A percentile compares a stretch with the other conserved stretches of the same genome.
phyloP scores from a whole-genome alignment of 331 rosid species.

The Quercus lobata region DNA sequence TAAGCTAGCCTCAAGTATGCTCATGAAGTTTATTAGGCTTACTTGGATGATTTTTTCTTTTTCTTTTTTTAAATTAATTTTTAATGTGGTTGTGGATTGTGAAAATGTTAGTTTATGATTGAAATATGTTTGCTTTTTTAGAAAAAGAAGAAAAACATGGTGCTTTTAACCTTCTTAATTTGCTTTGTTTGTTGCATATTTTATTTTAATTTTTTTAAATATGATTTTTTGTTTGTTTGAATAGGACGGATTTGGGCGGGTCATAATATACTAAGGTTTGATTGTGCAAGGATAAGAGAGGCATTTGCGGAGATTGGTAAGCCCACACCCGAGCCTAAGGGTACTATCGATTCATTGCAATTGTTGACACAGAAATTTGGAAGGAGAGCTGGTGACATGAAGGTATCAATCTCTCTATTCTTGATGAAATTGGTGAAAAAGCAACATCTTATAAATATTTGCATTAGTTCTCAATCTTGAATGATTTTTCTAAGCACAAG shows the following conservation, averaged over 20 bases:
- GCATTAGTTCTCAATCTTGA: no score
- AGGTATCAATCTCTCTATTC: conserved; percentile 42
- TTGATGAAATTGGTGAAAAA: background rate
- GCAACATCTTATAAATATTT: background rate
- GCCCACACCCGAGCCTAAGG: conserved; percentile 84
- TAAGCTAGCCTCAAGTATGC: no score
- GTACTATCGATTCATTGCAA: conserved; percentile 66
- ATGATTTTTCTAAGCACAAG: no score
- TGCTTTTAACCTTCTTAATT: background rate
- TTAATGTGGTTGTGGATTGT: background rate
- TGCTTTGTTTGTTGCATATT: background rate
- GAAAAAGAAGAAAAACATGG: background rate
- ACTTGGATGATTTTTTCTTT: background rate
- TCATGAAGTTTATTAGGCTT: background rate
- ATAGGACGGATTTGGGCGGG: conserved; percentile 97
- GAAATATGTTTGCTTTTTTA: no score
- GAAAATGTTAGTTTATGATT: background rate
- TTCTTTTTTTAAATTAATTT: no score
- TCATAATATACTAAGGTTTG: conserved; percentile 74
- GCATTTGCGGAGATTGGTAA: conserved; percentile 61
- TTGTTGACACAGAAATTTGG: conserved; percentile 84
- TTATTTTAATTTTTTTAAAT: background rate
- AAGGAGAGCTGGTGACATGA: conserved; percentile 97
- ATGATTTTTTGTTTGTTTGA: conserved; percentile 1
- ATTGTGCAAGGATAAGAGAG: conserved; percentile 70